Base-by-base conservation (phyloP, 176 grass and related monocot genomes). In the Zizania latifolia region DNA sequence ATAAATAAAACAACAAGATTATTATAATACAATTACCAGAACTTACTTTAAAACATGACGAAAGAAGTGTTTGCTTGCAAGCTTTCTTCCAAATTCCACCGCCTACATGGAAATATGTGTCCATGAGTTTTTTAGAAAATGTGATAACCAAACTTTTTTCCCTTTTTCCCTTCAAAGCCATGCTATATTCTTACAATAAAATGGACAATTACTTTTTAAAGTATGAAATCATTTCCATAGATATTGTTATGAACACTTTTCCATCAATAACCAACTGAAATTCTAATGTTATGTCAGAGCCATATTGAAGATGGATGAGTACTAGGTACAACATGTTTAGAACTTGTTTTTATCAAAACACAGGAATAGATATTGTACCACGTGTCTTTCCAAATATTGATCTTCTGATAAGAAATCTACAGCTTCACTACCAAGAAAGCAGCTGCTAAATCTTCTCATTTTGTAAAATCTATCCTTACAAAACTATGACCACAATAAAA, bases 321-420 rank as follows among this genome's bases (percentile, higher is more conserved):
- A 64, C 28, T 63, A 68, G 14, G 59, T n/a, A n/a, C n/a, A n/a
- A n/a, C n/a, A n/a, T n/a, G n/a, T n/a, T n/a, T n/a, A n/a, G n/a
- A n/a, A n/a, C 22, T 68, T 38, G 32, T 78, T 48, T 51, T 71
- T 37, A 41, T 58, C 33, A 59, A 31, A 62, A 41, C 43, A 26
- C 8, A 63, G 22, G 2, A 62, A 34, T 40, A 53, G 6, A 53
- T 56, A 63, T 35, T 41, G 82, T 72, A 97, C 93, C 93, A 93
- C 93, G 40, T 90, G 87, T 82, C 87, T 72, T 63, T 93, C 93
- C 53, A 97, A 80, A 82, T 93, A 97, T 36, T 97, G 90, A 84
- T 97, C 87, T 78, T 97, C 93, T 58, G n/a, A n/a, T n/a, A n/a
- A n/a, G n/a, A n/a, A n/a, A n/a, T n/a, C n/a, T n/a, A n/a, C n/a